Evolutionary conservation across 768 basidiomycete genomes (phyloP).

Genomic region (Boletus vermiculosoides): DNA sequence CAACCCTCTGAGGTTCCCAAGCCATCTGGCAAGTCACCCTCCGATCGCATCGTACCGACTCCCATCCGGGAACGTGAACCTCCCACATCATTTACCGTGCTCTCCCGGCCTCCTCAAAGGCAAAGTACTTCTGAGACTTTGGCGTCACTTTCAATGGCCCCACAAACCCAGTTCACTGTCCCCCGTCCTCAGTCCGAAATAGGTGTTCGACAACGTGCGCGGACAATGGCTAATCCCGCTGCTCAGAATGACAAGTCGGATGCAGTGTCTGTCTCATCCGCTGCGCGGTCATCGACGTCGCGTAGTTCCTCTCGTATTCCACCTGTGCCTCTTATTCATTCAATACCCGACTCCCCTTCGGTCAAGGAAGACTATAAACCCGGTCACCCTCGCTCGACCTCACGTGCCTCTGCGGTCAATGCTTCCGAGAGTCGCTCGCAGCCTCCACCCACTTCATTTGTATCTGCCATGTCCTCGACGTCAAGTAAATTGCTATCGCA

Average conservation of each 20-base stretch:
- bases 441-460: slow-evolving; percentile 7
- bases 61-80: slow-evolving; percentile 57
- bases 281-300: slow-evolving; percentile 21
- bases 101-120: slow-evolving; percentile 51
- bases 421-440: slow-evolving; percentile 14
- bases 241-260: slow-evolving; percentile 30
- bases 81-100: slow-evolving; percentile 59
- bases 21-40: slow-evolving; percentile 1
- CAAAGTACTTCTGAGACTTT: slow-evolving; percentile 25
- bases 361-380: slow-evolving; percentile 23
- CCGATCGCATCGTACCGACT: slow-evolving; percentile 45
- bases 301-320: slow-evolving; percentile 28
- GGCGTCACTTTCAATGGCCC: slow-evolving; percentile 9
- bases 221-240: slow-evolving; percentile 5
- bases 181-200: slow-evolving; percentile 12
- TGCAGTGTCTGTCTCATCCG: slow-evolving; percentile 23
- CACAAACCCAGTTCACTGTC: neutral
- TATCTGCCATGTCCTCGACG: slow-evolving; percentile 8
- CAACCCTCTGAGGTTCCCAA: slow-evolving; percentile 4
- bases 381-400: slow-evolving; percentile 10
- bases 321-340: slow-evolving; percentile 30
- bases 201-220: slow-evolving; percentile 12
- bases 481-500: slow-evolving; percentile 27
- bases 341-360: slow-evolving; percentile 34
- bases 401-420: slow-evolving; percentile 10